Evolutionary conservation across 1,284 basidiomycete genomes (phyloP), one percentile per base, ranked within the genome.

Genomic region (Cerrena zonata): DNA sequence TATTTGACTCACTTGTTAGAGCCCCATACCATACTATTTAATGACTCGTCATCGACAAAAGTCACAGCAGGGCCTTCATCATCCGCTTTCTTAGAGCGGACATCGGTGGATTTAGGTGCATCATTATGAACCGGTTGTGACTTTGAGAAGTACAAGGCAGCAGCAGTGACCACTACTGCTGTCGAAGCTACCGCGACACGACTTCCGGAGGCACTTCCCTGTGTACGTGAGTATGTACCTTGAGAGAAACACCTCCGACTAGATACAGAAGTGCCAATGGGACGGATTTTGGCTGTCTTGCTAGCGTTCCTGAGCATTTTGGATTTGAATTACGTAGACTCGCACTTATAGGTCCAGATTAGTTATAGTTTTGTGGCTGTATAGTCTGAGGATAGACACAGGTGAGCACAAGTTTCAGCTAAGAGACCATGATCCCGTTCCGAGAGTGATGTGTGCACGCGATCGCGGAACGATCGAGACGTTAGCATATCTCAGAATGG

Each of bases 21-120:
- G n/a, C 80, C 80, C 77, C 79, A 82, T 2, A 75, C 73, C 4
- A 78, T 58, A 4, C 75, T 65, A 40, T n/a, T 5, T 19, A 42
- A 23, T 13, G 41, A 42, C 18, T 23, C 41, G 15, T 42, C 41
- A 19, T 42, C 41, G 21, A 23, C 5, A 5, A 22, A 5, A 19
- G 10, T 23, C 7, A 23, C 11, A 5, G 13, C 22, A 42, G 13
- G 19, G 21, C 4, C 5, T 10, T 24, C 41, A 13, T 19, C 13
- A 13, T 22, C 41, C 15, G 19, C 13, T 23, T 42, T 42, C 41
- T 42, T 19, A 13, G 13, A 19, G 5, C 13, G 22, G 13, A 13
- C 22, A 13, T 19, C 19, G 13, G 19, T 24, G 5, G 23, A n/a
- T 22, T 42, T 7, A 3, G 41, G 41, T 22, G 41, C 41, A 42